Conservation (phyloP, 495 filamentous ascomycete species). For the Daldinia grandis region DNA sequence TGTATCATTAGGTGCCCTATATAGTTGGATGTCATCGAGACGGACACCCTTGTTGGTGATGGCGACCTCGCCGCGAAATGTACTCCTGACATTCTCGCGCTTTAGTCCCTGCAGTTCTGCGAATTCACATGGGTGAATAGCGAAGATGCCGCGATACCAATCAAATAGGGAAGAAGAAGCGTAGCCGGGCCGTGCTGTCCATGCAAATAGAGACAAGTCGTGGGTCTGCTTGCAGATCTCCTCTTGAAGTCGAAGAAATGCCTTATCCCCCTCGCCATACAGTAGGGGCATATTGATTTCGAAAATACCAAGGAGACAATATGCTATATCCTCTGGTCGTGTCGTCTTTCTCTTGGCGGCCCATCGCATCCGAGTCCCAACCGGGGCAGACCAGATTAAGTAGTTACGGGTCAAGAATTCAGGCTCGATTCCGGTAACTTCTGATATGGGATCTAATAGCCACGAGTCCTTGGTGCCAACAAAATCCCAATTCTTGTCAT, state of each 20-base stretch:
- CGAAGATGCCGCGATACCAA: constrained; percentile 23
- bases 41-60: constrained; percentile 22
- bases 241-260: constrained; percentile 45
- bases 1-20: background rate
- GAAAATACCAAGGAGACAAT: constrained; percentile 44
- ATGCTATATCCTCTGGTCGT: constrained; percentile 41
- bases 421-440: constrained; percentile 17
- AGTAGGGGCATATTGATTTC: constrained; percentile 41
- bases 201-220: constrained; percentile 41
- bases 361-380: constrained; percentile 41
- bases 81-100: background rate
- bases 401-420: background rate
- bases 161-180: background rate
- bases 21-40: constrained; percentile 14
- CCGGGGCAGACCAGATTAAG: constrained; percentile 14
- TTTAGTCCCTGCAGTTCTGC: background rate
- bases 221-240: constrained; percentile 40
- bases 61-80: constrained; percentile 8
- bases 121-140: constrained; percentile 23
- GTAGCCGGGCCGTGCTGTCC: constrained; percentile 19
- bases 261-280: constrained; percentile 43
- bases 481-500: constrained; percentile 42
- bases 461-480: constrained; percentile 28
- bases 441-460: background rate
- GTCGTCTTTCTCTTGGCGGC: constrained; percentile 30